Evolutionary conservation across 768 basidiomycete species (phyloP).

Genomic region (Cubamyces lactineus): DNA sequence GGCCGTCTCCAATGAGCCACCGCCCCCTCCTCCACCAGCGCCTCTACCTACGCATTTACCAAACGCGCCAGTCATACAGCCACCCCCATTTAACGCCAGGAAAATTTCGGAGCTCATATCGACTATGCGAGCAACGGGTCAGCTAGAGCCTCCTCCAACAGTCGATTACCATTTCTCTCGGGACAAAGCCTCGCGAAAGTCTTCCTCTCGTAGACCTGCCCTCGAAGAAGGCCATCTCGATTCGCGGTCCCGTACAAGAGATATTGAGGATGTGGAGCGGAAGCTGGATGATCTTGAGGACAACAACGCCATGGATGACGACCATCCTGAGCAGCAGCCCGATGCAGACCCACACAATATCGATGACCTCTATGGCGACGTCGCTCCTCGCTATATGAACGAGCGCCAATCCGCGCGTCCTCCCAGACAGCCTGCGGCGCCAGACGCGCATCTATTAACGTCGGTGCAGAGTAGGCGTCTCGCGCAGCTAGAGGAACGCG

Average conservation of each 20-base stretch:
- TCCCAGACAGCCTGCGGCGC: not conserved
- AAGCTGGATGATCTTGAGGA: constrained; percentile 1
- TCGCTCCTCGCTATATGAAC: constrained; percentile 3
- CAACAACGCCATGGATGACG: constrained; percentile 9
- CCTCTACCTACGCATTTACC: not conserved
- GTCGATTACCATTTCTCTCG: constrained; percentile 4
- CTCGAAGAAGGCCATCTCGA: not conserved
- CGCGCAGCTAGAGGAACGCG: not conserved
- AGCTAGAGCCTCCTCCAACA: constrained; percentile 15
- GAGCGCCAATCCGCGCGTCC: not conserved
- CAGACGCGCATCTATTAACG: not conserved
- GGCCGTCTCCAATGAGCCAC: not conserved
- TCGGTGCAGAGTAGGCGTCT: not conserved
- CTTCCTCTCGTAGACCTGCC: not conserved
- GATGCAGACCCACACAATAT: constrained; percentile 15
- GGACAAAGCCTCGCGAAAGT: not conserved
- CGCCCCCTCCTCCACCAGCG: not conserved
- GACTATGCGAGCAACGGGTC: constrained; percentile 16
- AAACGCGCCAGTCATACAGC: not conserved
- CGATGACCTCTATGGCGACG: constrained; percentile 21
- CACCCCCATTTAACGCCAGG: not conserved
- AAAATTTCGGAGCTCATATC: constrained; percentile 18
- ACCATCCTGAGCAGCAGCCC: not conserved
- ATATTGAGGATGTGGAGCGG: constrained; percentile 2
- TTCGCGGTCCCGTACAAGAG: not conserved